Base-by-base conservation (phyloP, 441 rosid genomes). In the Metrosideros polymorpha region DNA sequence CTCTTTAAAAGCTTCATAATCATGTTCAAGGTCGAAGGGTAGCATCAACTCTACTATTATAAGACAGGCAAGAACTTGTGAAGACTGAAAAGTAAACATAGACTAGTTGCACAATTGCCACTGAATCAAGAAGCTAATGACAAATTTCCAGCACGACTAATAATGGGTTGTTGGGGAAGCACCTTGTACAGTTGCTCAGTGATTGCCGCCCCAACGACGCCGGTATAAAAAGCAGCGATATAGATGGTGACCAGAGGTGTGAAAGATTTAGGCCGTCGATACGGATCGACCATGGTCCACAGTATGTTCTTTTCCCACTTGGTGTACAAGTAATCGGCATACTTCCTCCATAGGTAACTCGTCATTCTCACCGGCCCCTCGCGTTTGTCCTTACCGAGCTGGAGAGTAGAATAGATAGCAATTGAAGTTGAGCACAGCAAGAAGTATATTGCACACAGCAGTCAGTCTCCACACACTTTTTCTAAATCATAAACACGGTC, bases 121-220 rank as follows among this genome's bases (percentile, higher is more conserved):
- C 54, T 22, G 22, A 85, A 82, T 56, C 59, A n/a, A 53, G 77
- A 55, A 12, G 59, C 24, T 39, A 13, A 42, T 24, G 24, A 14
- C 1, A 22, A 56, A 18, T n/a, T 13, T 42, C 27, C 29, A 45
- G 14, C 32, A 9, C 39, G 1, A 35, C 24, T 18, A 30, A 52
- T 55, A 8, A 9, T 13, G 27, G 45, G 50, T 2, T 39, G 35
- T 49, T 10, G 7, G 66, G 29, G 54, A 12, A 43, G 52, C 15
- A 94, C 98, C 94, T 97, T 94, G 92, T 97, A 92, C 85, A 93
- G 92, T 88, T 97, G 99, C 92, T 97, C 99, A 2, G 96, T 94
- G 86, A 95, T 66, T 84, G 99, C 98, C 32, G 99, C 92, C 18
- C 95, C 97, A n/a, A 94, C 43, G 45, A 96, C 98, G 6, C 98